Base-by-base conservation (phyloP, 176 grass and related monocot genomes). In the Cymbopogon citratus region DNA sequence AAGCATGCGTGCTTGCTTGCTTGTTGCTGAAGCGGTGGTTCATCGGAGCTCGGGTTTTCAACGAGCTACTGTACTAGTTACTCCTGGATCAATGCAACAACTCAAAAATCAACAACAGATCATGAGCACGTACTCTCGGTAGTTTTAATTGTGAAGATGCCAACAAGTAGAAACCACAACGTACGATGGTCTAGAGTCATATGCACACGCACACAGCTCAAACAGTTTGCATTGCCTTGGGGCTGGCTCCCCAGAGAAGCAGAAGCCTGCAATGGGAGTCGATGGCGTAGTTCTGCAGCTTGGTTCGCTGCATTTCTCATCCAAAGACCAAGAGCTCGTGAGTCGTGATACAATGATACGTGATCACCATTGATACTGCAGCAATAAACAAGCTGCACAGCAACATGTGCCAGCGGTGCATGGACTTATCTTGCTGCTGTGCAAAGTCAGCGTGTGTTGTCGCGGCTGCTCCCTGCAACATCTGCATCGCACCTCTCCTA, bases 401-500 rank as follows among this genome's bases (percentile, higher is more conserved):
- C 63, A 61, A 34, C 36, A 12, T 7, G 38, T 9, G 38, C 54
- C 35, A 36, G 4, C 4, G 35, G 7, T 33, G 3, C n/a, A n/a
- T 12, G 7, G 26, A 57, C 14, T 54, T 44, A 4, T 43, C 21
- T 56, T 25, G 29, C 43, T 43, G 44, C 23, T 11, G 71, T 40
- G 3, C 15, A 3, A 67, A 68, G 63, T 9, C 67, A 62, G 7
- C 21, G 66, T 26, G n/a, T 25, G 46, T 16, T 51, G 48, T 60
- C 41, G 83, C 54, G 12, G 5, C 39, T 27, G 46, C 65, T 80
- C 78, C 77, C 64, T 34, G 63, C 77, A 26, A 25, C 67, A 43
- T 25, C 67, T n/a, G 59, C 59, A 29, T 64, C 62, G 12, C 57
- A n/a, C 78, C 51, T 39, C 63, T 23, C 78, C 4, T 1, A 45